Conservation (phyloP, 2,329 filamentous ascomycete species). For the Cladosporium sp. region DNA sequence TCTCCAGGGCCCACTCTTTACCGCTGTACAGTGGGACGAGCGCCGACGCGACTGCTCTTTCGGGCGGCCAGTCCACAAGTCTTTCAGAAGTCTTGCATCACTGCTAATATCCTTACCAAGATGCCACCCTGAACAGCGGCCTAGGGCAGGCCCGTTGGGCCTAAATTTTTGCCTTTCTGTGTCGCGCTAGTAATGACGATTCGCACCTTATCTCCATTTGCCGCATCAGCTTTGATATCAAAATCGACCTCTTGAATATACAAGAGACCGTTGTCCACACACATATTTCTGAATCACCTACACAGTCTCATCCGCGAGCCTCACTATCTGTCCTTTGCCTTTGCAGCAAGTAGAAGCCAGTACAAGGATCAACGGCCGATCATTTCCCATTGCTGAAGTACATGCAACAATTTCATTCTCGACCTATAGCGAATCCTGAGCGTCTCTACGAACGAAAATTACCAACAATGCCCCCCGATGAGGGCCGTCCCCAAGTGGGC, state of each 20-base stretch:
- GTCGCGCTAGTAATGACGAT: neutral
- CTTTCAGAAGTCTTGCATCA: conserved; percentile 4
- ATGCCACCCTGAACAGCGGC: neutral
- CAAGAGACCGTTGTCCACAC: neutral
- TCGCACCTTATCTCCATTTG: neutral
- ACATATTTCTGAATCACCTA: neutral
- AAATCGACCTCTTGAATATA: neutral
- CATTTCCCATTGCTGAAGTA: too few relatives aligned
- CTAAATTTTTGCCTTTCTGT: neutral
- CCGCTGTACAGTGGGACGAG: neutral
- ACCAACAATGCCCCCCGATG: neutral
- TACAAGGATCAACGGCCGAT: neutral
- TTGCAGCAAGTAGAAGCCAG: neutral
- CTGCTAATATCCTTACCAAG: neutral
- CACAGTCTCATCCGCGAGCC: neutral
- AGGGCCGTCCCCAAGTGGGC: neutral
- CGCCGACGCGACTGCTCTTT: neutral
- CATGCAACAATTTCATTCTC: neutral
- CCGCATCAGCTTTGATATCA: neutral
- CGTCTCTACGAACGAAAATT: neutral
- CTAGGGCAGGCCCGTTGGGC: neutral
- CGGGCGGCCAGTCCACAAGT: neutral
- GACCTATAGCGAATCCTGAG: neutral
- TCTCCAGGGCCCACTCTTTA: neutral
- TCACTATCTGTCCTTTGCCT: neutral